phyloP scores from a whole-genome alignment of 306 rosid species.

The Rosa multiflora region DNA sequence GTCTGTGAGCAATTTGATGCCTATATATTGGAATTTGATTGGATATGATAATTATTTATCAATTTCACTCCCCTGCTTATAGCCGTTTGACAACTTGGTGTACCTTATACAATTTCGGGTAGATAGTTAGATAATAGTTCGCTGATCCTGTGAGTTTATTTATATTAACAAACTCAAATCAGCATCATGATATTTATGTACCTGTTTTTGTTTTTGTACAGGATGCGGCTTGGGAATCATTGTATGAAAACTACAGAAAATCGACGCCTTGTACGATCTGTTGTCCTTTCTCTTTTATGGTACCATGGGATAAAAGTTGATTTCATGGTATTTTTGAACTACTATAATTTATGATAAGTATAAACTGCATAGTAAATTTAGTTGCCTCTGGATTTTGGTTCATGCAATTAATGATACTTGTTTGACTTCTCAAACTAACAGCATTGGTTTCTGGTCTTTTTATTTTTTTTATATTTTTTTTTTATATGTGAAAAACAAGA shows the following conservation, averaged over 20 bases:
- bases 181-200: neutral
- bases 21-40: too few species aligned
- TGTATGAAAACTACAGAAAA: conserved; percentile 30
- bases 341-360: neutral
- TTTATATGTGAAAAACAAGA: neutral
- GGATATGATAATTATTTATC: too few species aligned
- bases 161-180: neutral
- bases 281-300: conserved; percentile 10
- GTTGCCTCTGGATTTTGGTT: neutral
- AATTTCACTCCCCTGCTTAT: too few species aligned
- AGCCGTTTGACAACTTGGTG: too few species aligned
- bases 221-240: conserved; percentile 45
- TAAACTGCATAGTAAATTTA: neutral
- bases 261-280: conserved; percentile 38
- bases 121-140: neutral
- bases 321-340: neutral
- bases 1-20: too few species aligned
- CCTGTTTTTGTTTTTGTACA: conserved; percentile 25
- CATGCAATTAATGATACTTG: neutral
- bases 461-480: neutral
- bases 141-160: neutral
- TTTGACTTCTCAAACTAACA: neutral
- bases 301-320: neutral
- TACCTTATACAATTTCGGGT: too few species aligned
- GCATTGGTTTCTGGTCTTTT: neutral